A percentile compares a stretch with the other conserved stretches of the same genome.
These are phyloP conservation scores for Chaetomium globosum DNA, from an alignment of 2,329 filamentous ascomycete genomes.

Conservation along the genomic window DNA sequence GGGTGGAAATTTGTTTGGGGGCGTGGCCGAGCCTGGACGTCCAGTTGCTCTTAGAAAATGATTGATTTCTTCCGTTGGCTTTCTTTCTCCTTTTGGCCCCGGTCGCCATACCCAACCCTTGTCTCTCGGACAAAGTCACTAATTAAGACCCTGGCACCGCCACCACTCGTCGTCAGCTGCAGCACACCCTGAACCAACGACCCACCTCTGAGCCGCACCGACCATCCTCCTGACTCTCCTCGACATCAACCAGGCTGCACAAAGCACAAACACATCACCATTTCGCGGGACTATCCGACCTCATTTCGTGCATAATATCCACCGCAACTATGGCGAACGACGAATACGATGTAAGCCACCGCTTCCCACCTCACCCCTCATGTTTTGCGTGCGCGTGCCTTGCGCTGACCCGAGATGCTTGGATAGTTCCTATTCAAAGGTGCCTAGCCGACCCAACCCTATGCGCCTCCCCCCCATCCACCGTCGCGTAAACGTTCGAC, in stretches of 20 bases:
- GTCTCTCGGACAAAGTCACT: not conserved
- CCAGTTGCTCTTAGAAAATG: not conserved
- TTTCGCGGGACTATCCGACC: constrained; percentile 35
- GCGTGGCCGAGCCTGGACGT: not conserved
- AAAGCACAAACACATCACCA: constrained; percentile 36
- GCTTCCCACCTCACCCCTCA: constrained; percentile 31
- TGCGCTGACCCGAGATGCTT: constrained; percentile 43
- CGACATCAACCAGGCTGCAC: constrained; percentile 33
- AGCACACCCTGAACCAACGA: constrained; percentile 31
- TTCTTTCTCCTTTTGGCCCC: not conserved
- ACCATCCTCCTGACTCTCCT: constrained; percentile 37
- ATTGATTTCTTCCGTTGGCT: not conserved
- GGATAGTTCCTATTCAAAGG: constrained; percentile 98
- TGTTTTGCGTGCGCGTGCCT: constrained; percentile 29
- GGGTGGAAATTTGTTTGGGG: not conserved
- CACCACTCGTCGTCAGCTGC: constrained; percentile 33
- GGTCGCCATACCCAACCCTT: not conserved
- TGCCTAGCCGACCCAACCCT: constrained; percentile 44
- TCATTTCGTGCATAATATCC: constrained; percentile 35
- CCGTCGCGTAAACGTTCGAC: constrained; percentile 39
- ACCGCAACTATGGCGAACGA: constrained; percentile 89
- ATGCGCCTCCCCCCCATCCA: constrained; percentile 8
- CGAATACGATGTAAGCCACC: constrained; percentile 90
- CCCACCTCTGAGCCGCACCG: constrained; percentile 39
- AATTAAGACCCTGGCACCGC: constrained; percentile 22